Conservation (phyloP, 2,329 filamentous ascomycete species). For the Colletotrichum sp. region DNA sequence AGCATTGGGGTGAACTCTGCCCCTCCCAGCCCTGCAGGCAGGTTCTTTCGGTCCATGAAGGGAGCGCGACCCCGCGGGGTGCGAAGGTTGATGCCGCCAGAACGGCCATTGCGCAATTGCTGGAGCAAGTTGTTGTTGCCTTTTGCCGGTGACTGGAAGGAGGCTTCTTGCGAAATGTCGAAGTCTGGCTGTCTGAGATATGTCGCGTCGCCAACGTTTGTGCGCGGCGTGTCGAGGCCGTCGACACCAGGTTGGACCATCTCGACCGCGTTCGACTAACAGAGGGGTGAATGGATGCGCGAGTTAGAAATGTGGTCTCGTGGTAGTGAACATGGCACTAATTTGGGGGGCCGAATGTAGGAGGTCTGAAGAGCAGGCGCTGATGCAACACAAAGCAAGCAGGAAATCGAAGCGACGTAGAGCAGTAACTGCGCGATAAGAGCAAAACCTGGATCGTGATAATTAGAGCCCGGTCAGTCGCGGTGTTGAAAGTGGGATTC, state of each 20-base stretch:
- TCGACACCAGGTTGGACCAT: conserved; percentile 71
- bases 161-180: conserved; percentile 86
- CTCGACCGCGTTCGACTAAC: conserved; percentile 29
- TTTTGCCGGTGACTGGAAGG: conserved; percentile 79
- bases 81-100: conserved; percentile 61
- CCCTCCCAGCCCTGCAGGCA: conserved; percentile 67
- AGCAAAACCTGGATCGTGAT: neutral
- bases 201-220: conserved; percentile 83
- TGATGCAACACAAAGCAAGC: neutral
- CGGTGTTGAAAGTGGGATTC: conserved; percentile 12
- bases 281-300: neutral
- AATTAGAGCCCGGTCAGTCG: conserved; percentile 5
- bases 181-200: conserved; percentile 76
- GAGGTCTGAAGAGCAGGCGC: neutral
- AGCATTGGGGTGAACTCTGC: conserved; percentile 94
- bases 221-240: conserved; percentile 84
- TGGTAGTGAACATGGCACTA: conserved; percentile 6
- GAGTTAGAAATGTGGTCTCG: conserved; percentile 4
- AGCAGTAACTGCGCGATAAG: neutral
- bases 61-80: conserved; percentile 79
- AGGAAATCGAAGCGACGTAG: neutral
- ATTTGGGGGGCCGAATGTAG: neutral
- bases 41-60: conserved; percentile 74
- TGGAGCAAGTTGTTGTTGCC: conserved; percentile 74
- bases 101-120: conserved; percentile 72